These are phyloP conservation scores for Letharia columbiana DNA, from an alignment of 495 filamentous ascomycete species.

Conservation along the genomic window DNA sequence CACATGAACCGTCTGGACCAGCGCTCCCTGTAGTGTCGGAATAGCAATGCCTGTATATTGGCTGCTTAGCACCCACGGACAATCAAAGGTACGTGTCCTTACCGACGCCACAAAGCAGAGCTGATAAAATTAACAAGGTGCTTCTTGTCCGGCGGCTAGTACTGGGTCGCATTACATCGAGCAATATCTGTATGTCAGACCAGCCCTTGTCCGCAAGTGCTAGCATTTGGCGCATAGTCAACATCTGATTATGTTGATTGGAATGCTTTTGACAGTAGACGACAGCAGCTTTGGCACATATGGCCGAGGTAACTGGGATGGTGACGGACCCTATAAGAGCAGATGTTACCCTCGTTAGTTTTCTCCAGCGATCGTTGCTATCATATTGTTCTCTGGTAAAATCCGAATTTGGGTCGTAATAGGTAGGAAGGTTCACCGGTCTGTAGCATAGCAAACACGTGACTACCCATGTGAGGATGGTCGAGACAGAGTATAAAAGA, in stretches of 20 bases:
- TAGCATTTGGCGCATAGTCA: constrained; percentile 1
- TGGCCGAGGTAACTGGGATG: constrained; percentile 1
- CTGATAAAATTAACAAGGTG: neutral
- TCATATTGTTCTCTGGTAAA: no score
- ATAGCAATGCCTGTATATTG: neutral
- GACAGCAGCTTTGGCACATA: constrained; percentile 8
- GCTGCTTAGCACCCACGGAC: neutral
- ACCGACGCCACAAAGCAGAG: constrained; percentile 1
- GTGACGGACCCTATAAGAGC: neutral
- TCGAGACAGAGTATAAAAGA: no score
- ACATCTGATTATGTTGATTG: neutral
- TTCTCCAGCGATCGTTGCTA: no score
- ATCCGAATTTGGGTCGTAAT: no score
- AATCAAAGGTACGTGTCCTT: neutral
- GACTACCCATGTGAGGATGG: no score
- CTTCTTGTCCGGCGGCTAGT: neutral
- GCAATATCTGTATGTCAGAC: neutral
- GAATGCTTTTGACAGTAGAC: neutral
- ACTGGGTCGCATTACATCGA: neutral
- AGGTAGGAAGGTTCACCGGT: no score
- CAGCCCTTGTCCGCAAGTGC: neutral
- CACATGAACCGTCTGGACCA: neutral
- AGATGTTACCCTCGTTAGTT: no score
- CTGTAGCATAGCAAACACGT: no score
- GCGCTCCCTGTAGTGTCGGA: neutral